Evolutionary conservation across 768 basidiomycete species (phyloP).

Genomic region (Suillus lakei): DNA sequence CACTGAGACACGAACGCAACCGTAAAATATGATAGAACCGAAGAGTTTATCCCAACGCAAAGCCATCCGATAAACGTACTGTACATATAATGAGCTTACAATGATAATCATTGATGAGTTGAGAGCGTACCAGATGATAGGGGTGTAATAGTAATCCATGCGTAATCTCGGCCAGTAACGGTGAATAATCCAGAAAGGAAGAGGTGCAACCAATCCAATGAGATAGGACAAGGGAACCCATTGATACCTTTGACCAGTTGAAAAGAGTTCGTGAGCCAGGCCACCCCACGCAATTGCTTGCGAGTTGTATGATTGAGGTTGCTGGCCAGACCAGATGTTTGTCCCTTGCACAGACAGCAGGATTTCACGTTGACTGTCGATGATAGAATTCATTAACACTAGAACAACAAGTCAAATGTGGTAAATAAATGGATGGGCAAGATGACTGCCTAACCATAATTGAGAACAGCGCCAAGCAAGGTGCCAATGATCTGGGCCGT

Average conservation of each 20-base stretch:
- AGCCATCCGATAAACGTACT: slow-evolving; percentile 25
- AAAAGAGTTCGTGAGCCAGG: slow-evolving; percentile 40
- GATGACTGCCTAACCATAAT: slow-evolving; percentile 40
- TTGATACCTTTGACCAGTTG: slow-evolving; percentile 32
- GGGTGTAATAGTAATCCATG: slow-evolving; percentile 33
- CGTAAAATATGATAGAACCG: slow-evolving; percentile 16
- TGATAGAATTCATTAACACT: slow-evolving; percentile 64
- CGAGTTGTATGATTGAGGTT: slow-evolving; percentile 34
- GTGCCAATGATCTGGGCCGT: slow-evolving; percentile 61
- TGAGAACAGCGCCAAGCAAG: slow-evolving; percentile 54
- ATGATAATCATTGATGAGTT: background rate
- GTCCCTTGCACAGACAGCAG: slow-evolving; percentile 61
- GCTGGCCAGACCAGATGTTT: slow-evolving; percentile 37
- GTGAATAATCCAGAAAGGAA: slow-evolving; percentile 48
- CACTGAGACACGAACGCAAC: slow-evolving; percentile 42
- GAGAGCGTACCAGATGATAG: slow-evolving; percentile 30
- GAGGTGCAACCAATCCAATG: slow-evolving; percentile 38
- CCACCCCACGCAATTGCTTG: slow-evolving; percentile 46
- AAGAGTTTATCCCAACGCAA: slow-evolving; percentile 34
- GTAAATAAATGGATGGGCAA: background rate
- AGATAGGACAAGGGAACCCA: slow-evolving; percentile 46
- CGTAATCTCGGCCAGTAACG: slow-evolving; percentile 37
- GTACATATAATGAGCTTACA: slow-evolving; percentile 11
- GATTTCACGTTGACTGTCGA: slow-evolving; percentile 53
- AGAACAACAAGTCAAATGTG: slow-evolving; percentile 18